A percentile compares a stretch with the other conserved stretches of the same genome.
Evolutionary conservation across 2,329 filamentous ascomycete genomes (phyloP).

Genomic region (Calonectria montana): DNA sequence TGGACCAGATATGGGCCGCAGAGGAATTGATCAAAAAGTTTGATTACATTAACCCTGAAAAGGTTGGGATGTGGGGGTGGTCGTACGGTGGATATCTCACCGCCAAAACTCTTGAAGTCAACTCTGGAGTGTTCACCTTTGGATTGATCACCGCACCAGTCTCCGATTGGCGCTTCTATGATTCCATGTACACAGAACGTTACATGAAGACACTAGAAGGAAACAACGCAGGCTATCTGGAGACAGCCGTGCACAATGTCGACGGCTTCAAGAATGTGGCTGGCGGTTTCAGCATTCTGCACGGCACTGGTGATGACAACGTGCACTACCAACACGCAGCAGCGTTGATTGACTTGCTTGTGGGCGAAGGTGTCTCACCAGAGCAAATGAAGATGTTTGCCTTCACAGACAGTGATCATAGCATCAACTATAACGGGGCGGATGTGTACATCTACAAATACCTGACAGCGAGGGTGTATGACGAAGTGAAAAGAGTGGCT

Average conservation of each 20-base stretch:
- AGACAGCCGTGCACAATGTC: conserved; percentile 67
- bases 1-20: conserved; percentile 77
- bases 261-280: conserved; percentile 71
- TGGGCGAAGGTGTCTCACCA: conserved; percentile 68
- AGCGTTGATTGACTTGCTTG: conserved; percentile 70
- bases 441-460: conserved; percentile 70
- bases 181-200: conserved; percentile 77
- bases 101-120: conserved; percentile 72
- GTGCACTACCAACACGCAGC: conserved; percentile 78
- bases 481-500: conserved; percentile 68
- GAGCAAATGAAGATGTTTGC: conserved; percentile 72
- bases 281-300: conserved; percentile 71
- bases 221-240: conserved; percentile 71
- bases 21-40: conserved; percentile 62
- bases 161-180: conserved; percentile 77
- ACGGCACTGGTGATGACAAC: conserved; percentile 77
- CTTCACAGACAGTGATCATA: conserved; percentile 75
- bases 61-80: conserved; percentile 77
- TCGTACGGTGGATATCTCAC: conserved; percentile 76
- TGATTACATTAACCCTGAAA: conserved; percentile 65
- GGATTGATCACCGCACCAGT: conserved; percentile 75
- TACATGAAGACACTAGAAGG: conserved; percentile 74
- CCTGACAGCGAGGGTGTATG: conserved; percentile 68
- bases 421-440: conserved; percentile 68
- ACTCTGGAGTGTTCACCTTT: conserved; percentile 70